Base-by-base conservation (phyloP, 1,139 yeast genomes). In the Yamadazyma kanchanaburiensis region DNA sequence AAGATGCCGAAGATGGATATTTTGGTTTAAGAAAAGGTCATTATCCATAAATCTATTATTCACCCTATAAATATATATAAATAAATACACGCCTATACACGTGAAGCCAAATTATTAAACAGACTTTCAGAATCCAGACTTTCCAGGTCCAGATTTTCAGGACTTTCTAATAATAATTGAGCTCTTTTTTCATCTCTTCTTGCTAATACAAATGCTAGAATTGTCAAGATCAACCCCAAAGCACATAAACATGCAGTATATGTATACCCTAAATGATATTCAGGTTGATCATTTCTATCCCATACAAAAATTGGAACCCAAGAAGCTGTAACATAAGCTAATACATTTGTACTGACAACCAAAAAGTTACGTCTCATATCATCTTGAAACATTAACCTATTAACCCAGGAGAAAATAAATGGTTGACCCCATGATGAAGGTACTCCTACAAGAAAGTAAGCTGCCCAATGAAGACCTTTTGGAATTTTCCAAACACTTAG, bases 401-500 rank as follows among this genome's bases (percentile, higher is more conserved):
- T 76, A 11, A 74, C 62, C 81, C 80, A 76, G 2, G 77, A 56
- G 34, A 69, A 74, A n/a, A 75, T 70, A 42, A 70, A 55, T 2
- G 67, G 67, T 37, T 61, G 68, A 7, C 67, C 65, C 58, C 58
- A 62, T 1, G 66, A 38, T 0, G 74, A 55, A 0, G 80, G 75
- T 17, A 64, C 51, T 3, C 77, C 75, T 10, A 70, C 46, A 12
- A 73, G 39, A 38, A 64, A 73, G 45, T 72, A 74, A 5, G 64
- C 47, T 17, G 65, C 49, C 73, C 75, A 73, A 32, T 75, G 77
- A 24, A 68, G 55, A 1, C 73, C 68, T 12, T 45, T 45, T 3
- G 74, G 70, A 22, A 72, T 58, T 30, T 70, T 38, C 78, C 79
- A 74, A 6, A 46, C 45, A 3, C 75, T 52, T 23, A 75, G 52